These are phyloP conservation scores for Claviceps africana DNA, from an alignment of 2,329 filamentous ascomycete genomes.

Conservation along the genomic window DNA sequence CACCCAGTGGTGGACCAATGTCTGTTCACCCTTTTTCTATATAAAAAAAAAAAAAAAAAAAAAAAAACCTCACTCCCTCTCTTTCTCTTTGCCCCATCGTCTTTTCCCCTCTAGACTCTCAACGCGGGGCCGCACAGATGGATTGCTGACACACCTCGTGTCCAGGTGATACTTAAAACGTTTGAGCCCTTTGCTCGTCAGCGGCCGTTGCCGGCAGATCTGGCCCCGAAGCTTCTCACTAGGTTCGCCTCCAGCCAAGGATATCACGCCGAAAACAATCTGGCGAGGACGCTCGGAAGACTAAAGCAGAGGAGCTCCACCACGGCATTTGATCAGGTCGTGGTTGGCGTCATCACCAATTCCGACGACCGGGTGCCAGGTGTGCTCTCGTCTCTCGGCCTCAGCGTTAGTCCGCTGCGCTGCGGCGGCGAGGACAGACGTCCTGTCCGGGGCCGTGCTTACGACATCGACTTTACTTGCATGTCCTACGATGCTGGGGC, in stretches of 20 bases:
- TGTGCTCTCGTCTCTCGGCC: slow-evolving; percentile 38
- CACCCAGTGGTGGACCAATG: slow-evolving; percentile 45
- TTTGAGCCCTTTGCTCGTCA: slow-evolving; percentile 27
- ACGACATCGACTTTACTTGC: slow-evolving; percentile 39
- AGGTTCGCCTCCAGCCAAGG: slow-evolving; percentile 40
- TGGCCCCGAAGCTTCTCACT: slow-evolving; percentile 34
- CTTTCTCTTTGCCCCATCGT: background rate
- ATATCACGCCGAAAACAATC: slow-evolving; percentile 34
- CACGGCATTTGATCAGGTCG: slow-evolving; percentile 20
- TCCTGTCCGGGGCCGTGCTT: slow-evolving; percentile 2
- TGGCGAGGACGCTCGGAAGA: slow-evolving; percentile 28
- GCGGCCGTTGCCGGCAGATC: slow-evolving; percentile 25
- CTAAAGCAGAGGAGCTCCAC: slow-evolving; percentile 17
- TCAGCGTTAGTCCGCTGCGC: slow-evolving; percentile 29
- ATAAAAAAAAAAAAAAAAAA: no score
- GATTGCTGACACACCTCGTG: background rate
- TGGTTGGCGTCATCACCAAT: slow-evolving; percentile 47
- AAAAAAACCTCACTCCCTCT: no score
- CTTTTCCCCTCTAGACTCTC: background rate
- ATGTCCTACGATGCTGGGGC: slow-evolving; percentile 49
- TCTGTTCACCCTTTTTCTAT: slow-evolving; percentile 20
- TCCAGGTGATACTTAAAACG: slow-evolving; percentile 39
- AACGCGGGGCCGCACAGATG: no score
- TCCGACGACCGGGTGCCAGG: slow-evolving; percentile 45
- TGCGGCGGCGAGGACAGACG: slow-evolving; percentile 9